Percentiles rank a stretch among this genome's conserved stretches.
These are phyloP conservation scores for Verbascum thapsus DNA, from an alignment of 257 asterid species.

Conservation along the genomic window DNA sequence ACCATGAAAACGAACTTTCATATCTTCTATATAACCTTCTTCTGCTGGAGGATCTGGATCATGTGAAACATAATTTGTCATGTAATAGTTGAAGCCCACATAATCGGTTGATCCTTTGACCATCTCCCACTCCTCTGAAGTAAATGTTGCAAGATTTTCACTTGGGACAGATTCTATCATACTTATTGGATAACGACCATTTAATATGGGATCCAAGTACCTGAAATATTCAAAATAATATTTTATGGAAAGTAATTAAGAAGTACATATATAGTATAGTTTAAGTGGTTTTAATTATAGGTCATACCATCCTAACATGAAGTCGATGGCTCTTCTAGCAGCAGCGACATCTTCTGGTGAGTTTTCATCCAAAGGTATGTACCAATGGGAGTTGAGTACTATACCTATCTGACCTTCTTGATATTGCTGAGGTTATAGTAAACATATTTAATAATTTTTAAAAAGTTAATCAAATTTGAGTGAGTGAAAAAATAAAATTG, in stretches of 20 bases:
- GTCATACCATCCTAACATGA: slow-evolving; percentile 39
- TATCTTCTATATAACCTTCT: slow-evolving; percentile 26
- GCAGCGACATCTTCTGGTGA: neutral
- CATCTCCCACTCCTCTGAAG: neutral
- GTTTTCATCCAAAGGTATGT: neutral
- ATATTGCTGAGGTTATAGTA: slow-evolving; percentile 1
- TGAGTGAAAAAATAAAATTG: no score
- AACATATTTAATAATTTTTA: neutral
- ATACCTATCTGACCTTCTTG: slow-evolving; percentile 35
- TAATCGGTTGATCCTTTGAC: no score
- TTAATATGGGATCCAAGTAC: slow-evolving; percentile 31
- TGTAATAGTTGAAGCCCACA: slow-evolving; percentile 40
- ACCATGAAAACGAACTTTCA: neutral
- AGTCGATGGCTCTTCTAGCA: slow-evolving; percentile 27
- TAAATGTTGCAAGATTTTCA: slow-evolving; percentile 21
- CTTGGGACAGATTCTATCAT: slow-evolving; percentile 26
- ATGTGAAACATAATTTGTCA: slow-evolving; percentile 17
- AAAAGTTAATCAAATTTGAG: no score
- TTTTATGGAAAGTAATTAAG: no score
- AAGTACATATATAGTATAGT: no score
- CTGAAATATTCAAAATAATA: slow-evolving; percentile 7
- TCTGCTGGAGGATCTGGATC: slow-evolving; percentile 1
- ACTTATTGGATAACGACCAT: slow-evolving; percentile 21
- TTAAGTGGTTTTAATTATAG: slow-evolving; percentile 7
- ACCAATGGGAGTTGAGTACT: slow-evolving; percentile 13